phyloP scores from a whole-genome alignment of 164 flowering plant genomes.

The Magnolia sinica region DNA sequence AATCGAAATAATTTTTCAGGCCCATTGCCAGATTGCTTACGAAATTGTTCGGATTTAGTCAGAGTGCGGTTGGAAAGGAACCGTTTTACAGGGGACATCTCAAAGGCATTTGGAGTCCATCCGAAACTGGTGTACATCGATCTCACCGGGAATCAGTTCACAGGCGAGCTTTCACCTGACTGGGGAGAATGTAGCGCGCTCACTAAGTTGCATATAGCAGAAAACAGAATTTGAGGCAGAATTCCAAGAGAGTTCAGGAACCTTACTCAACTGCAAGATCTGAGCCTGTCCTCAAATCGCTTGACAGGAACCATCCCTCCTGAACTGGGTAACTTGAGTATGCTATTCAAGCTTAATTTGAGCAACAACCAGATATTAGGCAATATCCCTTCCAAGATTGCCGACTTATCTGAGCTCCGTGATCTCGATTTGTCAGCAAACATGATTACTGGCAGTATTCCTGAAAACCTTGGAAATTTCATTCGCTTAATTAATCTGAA shows the following conservation, averaged over 20 bases:
- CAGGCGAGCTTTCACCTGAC: slow-evolving; percentile 17
- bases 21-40: slow-evolving; percentile 33
- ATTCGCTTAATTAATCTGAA: slow-evolving; percentile 13
- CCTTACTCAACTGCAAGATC: slow-evolving; percentile 8
- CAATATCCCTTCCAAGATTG: slow-evolving; percentile 19
- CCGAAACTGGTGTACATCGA: slow-evolving; percentile 20
- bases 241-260: slow-evolving; percentile 22
- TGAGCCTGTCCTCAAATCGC: slow-evolving; percentile 18
- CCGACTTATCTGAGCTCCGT: slow-evolving; percentile 10
- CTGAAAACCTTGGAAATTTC: slow-evolving; percentile 26
- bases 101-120: slow-evolving; percentile 36
- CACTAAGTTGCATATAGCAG: slow-evolving; percentile 12
- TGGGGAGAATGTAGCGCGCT: slow-evolving; percentile 25
- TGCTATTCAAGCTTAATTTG: slow-evolving; percentile 20
- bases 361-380: slow-evolving; percentile 27
- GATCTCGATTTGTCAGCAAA: slow-evolving; percentile 23
- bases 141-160: slow-evolving; percentile 19
- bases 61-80: slow-evolving; percentile 57
- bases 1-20: slow-evolving; percentile 51
- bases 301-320: slow-evolving; percentile 24
- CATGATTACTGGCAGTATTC: slow-evolving; percentile 19
- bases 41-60: slow-evolving; percentile 38
- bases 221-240: slow-evolving; percentile 21
- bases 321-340: slow-evolving; percentile 10
- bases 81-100: slow-evolving; percentile 38